phyloP scores from a whole-genome alignment of 1,139 yeast species.

The Candida pseudocylindracea region DNA sequence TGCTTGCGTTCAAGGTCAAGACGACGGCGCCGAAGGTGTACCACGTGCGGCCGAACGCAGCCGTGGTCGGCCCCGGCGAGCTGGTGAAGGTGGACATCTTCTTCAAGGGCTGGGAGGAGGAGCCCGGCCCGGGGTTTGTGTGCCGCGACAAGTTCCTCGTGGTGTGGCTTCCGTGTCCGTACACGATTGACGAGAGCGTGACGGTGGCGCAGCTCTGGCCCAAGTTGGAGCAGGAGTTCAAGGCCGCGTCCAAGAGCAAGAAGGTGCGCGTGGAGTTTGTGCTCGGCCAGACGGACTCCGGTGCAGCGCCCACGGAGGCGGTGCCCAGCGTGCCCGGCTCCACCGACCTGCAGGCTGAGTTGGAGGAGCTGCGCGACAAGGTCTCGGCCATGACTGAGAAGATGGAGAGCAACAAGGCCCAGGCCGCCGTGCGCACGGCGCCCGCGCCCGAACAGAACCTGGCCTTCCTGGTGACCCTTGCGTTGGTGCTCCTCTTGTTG shows the following conservation, averaged over 20 bases:
- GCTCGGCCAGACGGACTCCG: slow-evolving; percentile 8
- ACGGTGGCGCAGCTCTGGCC: slow-evolving; percentile 56
- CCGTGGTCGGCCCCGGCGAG: slow-evolving; percentile 56
- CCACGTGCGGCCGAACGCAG: slow-evolving; percentile 92
- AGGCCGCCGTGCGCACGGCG: no score
- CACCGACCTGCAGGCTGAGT: slow-evolving; percentile 1
- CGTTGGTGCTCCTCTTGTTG: slow-evolving; percentile 24
- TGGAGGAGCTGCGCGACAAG: no score
- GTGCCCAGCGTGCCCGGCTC: slow-evolving; percentile 2
- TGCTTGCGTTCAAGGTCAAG: slow-evolving; percentile 83
- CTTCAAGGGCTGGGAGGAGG: slow-evolving; percentile 62
- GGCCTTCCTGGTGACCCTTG: slow-evolving; percentile 13
- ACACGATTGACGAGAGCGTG: slow-evolving; percentile 23
- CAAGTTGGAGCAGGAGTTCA: slow-evolving; percentile 38
- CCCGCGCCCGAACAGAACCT: no score
- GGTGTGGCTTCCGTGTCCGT: slow-evolving; percentile 59
- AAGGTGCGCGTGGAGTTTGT: slow-evolving; percentile 61
- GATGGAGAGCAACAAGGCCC: no score
- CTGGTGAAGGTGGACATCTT: slow-evolving; percentile 57
- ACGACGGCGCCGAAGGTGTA: slow-evolving; percentile 95
- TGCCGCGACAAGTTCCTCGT: slow-evolving; percentile 87
- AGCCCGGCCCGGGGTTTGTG: slow-evolving; percentile 49
- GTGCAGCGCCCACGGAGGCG: slow-evolving; percentile 5
- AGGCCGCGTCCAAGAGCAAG: slow-evolving; percentile 37
- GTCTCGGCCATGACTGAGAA: no score